phyloP scores from a whole-genome alignment of 306 rosid species.

The Carpinus viminea region DNA sequence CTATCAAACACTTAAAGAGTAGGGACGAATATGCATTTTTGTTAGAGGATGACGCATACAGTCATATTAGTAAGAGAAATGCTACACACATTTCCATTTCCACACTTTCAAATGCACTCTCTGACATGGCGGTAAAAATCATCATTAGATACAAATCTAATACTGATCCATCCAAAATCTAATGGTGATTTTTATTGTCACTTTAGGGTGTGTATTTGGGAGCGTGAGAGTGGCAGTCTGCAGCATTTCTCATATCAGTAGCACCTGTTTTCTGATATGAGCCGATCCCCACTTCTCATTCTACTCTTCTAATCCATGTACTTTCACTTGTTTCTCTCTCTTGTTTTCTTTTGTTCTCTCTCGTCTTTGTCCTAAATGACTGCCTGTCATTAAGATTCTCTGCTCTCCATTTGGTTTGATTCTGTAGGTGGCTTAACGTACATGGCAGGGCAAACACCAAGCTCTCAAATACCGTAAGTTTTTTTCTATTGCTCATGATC shows the following conservation, averaged over 20 bases:
- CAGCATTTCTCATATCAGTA: background rate
- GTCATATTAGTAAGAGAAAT: background rate
- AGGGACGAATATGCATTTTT: background rate
- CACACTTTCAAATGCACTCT: too few species aligned
- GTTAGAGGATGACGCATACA: background rate
- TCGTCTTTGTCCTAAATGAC: background rate
- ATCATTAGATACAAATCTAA: too few species aligned
- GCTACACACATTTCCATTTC: too few species aligned
- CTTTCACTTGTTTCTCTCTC: background rate
- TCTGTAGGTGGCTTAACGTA: slow-evolving; percentile 67
- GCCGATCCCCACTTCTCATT: background rate
- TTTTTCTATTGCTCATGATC: background rate
- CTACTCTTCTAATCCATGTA: background rate
- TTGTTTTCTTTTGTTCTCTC: background rate
- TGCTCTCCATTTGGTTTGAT: slow-evolving; percentile 11
- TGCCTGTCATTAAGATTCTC: background rate
- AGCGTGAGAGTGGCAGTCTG: too few species aligned
- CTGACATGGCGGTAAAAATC: too few species aligned
- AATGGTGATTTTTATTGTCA: too few species aligned
- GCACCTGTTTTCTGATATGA: background rate
- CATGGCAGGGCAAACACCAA: slow-evolving; percentile 57
- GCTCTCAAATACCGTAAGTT: slow-evolving; percentile 73
- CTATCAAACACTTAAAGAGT: background rate
- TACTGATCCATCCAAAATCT: too few species aligned
- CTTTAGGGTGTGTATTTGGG: too few species aligned